phyloP scores from a whole-genome alignment of 805 yeast genomes.

The Hanseniaspora osmophila region DNA sequence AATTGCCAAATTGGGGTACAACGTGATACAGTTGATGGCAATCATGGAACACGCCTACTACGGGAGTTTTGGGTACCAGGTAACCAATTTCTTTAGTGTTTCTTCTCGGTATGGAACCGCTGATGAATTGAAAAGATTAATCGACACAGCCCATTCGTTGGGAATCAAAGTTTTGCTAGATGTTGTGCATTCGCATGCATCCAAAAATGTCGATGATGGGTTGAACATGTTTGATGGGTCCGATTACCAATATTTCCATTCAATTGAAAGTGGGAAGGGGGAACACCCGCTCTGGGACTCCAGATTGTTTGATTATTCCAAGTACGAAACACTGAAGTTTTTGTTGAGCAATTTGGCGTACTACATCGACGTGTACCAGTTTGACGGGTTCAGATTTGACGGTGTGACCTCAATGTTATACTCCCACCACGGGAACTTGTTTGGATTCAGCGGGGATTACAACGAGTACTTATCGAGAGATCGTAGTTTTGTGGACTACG shows the following conservation, averaged over 20 bases:
- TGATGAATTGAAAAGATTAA: conserved; percentile 78
- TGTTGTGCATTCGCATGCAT: conserved; percentile 91
- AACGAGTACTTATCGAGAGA: conserved; percentile 68
- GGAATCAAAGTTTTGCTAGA: conserved; percentile 81
- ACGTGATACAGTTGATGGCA: conserved; percentile 92
- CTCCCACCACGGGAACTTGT: conserved; percentile 76
- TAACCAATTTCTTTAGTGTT: conserved; percentile 80
- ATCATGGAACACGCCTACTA: conserved; percentile 97
- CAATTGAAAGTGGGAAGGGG: conserved; percentile 62
- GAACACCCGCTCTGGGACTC: conserved; percentile 91
- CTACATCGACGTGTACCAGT: conserved; percentile 67
- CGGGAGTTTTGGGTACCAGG: conserved; percentile 96
- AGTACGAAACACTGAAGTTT: conserved; percentile 81
- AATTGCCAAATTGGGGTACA: conserved; percentile 74
- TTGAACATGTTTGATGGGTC: conserved; percentile 88
- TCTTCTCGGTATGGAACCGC: conserved; percentile 91
- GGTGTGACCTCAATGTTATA: conserved; percentile 94
- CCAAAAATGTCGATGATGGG: conserved; percentile 89
- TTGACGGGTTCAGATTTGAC: conserved; percentile 93
- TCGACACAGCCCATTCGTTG: conserved; percentile 81
- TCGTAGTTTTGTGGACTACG: conserved; percentile 65
- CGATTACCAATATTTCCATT: conserved; percentile 87
- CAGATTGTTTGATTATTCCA: conserved; percentile 82
- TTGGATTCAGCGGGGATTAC: conserved; percentile 82
- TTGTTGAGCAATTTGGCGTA: conserved; percentile 71